phyloP scores from a whole-genome alignment of 768 basidiomycete species.

The Lenzites betulinus region DNA sequence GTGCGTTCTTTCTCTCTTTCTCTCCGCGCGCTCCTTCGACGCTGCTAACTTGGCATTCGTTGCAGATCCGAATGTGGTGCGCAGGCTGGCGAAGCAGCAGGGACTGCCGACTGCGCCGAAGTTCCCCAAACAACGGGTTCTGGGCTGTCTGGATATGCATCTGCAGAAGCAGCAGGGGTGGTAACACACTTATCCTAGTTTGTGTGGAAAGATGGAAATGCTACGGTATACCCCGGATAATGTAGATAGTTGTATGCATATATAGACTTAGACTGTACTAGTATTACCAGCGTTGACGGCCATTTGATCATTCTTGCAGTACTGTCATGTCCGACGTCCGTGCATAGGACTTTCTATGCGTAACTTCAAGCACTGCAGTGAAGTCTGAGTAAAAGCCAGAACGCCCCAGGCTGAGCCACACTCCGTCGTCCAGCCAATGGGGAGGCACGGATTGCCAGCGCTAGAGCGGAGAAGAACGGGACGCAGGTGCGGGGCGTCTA shows the following conservation, averaged over 20 bases:
- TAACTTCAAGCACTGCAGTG: neutral
- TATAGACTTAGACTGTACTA: neutral
- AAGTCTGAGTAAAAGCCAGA: neutral
- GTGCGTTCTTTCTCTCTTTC: constrained; percentile 29
- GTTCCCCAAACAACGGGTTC: constrained; percentile 59
- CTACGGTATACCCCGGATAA: neutral
- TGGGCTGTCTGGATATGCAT: constrained; percentile 62
- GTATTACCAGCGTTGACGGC: too few relatives aligned
- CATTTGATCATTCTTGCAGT: too few relatives aligned
- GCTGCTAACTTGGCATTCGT: neutral
- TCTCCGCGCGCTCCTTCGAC: neutral
- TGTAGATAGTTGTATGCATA: neutral
- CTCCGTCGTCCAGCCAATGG: constrained; percentile 4
- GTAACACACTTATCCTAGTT: too few relatives aligned
- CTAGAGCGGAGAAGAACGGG: constrained; percentile 23
- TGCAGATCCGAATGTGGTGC: constrained; percentile 56
- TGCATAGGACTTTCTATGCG: too few relatives aligned
- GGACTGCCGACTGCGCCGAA: constrained; percentile 55
- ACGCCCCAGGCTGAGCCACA: neutral
- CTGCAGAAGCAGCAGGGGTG: constrained; percentile 32
- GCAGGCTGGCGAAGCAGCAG: constrained; percentile 56
- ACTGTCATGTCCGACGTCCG: too few relatives aligned
- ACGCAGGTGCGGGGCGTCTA: constrained; percentile 19
- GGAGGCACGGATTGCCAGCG: constrained; percentile 7
- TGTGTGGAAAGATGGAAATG: too few relatives aligned